Conservation (phyloP, 2,329 filamentous ascomycete species). For the Xylaria sp. region DNA sequence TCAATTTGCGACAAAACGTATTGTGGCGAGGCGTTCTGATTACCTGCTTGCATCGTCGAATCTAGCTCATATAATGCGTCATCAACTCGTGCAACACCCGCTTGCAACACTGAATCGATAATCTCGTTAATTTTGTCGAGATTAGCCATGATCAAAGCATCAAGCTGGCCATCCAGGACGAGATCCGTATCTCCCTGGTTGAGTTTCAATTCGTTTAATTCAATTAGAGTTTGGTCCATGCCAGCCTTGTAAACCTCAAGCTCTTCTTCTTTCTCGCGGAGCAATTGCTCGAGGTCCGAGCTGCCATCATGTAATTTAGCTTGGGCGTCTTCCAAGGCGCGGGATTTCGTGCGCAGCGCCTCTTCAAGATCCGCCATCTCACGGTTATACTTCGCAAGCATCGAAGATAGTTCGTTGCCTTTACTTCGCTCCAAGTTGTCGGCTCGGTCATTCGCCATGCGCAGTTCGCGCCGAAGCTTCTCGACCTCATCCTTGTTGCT, state of each 20-base stretch:
- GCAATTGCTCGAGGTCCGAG: constrained; percentile 83
- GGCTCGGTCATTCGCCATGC: constrained; percentile 88
- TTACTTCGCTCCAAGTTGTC: constrained; percentile 94
- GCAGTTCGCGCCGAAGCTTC: constrained; percentile 91
- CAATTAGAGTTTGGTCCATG: constrained; percentile 94
- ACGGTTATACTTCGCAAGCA: constrained; percentile 95
- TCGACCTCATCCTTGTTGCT: constrained; percentile 93
- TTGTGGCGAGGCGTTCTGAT: constrained; percentile 94
- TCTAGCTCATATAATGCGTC: constrained; percentile 97
- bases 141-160: constrained; percentile 85
- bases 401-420: constrained; percentile 91
- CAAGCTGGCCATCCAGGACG: constrained; percentile 88
- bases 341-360: constrained; percentile 86
- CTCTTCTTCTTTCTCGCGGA: constrained; percentile 96
- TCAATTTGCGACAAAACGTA: constrained; percentile 97
- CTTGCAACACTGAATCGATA: constrained; percentile 94
- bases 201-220: constrained; percentile 87
- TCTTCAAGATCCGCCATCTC: constrained; percentile 98
- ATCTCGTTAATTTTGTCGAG: constrained; percentile 96
- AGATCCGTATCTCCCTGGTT: constrained; percentile 79
- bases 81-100: constrained; percentile 91
- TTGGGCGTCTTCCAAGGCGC: constrained; percentile 84
- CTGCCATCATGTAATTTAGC: constrained; percentile 81
- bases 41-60: constrained; percentile 97
- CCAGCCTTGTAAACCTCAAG: constrained; percentile 97